Conservation (phyloP, 192 early-diverging fungal species). For the Coemansia sp. region DNA sequence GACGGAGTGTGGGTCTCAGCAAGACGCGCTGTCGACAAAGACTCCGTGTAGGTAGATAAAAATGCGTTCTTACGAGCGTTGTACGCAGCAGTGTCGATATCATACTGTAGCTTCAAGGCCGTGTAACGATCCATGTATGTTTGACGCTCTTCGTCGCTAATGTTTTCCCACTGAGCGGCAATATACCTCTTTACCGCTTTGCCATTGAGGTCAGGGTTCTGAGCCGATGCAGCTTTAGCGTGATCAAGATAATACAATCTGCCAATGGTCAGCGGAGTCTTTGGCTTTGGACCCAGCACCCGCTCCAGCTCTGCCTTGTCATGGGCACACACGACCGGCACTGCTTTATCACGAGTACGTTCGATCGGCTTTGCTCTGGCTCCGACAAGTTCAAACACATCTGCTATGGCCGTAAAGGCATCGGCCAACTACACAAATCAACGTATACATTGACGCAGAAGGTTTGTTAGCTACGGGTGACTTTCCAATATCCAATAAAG, state of each 20-base stretch:
- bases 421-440: not conserved
- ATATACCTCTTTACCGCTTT: not conserved
- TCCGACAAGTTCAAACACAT: not conserved
- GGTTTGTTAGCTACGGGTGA: not conserved
- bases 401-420: not conserved
- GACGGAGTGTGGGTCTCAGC: not conserved
- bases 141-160: not conserved
- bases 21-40: conserved; percentile 1
- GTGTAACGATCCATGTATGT: not conserved
- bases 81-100: conserved; percentile 7
- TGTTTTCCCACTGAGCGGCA: not conserved
- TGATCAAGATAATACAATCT: not conserved
- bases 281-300: not conserved
- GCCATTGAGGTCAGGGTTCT: not conserved
- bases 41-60: conserved; percentile 12
- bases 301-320: not conserved
- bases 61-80: not conserved
- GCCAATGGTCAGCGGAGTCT: not conserved
- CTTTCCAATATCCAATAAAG: not conserved
- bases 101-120: not conserved
- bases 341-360: not conserved
- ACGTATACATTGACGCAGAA: not conserved
- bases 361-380: not conserved
- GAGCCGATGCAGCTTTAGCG: not conserved
- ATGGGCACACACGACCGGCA: not conserved